Evolutionary conservation across 306 rosid genomes (phyloP).

Genomic region (Carpinus viminea): DNA sequence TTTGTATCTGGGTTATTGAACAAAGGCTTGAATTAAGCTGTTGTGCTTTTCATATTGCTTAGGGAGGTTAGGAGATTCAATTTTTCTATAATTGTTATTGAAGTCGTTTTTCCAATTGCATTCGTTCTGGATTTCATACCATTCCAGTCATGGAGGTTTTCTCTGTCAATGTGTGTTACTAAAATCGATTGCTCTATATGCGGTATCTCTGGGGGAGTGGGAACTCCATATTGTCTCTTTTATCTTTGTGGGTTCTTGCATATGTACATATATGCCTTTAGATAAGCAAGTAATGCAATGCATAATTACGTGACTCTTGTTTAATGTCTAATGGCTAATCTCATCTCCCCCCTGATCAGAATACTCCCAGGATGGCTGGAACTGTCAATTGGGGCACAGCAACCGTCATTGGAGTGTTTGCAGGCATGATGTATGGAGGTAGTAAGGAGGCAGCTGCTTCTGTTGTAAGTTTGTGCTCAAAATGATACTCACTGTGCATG

Average conservation of each 20-base stretch:
- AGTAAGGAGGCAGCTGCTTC: constrained; percentile 96
- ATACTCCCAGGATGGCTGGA: constrained; percentile 61
- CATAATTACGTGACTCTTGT: not conserved
- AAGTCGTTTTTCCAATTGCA: not conserved
- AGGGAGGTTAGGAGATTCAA: not conserved
- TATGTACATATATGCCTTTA: not conserved
- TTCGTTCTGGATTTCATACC: not conserved
- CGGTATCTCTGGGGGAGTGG: not conserved
- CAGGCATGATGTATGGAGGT: constrained; percentile 93
- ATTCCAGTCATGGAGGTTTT: not conserved
- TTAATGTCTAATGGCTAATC: not conserved
- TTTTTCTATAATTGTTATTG: not conserved
- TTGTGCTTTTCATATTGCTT: not conserved
- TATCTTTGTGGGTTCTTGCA: not conserved
- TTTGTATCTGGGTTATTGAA: not conserved
- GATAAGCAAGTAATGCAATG: not conserved
- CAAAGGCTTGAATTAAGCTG: not conserved
- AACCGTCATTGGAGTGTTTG: constrained; percentile 81
- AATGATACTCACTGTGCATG: constrained; percentile 7
- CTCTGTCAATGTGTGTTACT: not conserved
- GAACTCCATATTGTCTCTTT: not conserved
- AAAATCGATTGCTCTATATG: not conserved
- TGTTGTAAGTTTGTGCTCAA: constrained; percentile 60
- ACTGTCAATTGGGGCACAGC: constrained; percentile 87
- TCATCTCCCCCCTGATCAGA: constrained; percentile 40